Evolutionary conservation across 108 stramenopile species (phyloP).

Genomic region (Conticribra guillardii): DNA sequence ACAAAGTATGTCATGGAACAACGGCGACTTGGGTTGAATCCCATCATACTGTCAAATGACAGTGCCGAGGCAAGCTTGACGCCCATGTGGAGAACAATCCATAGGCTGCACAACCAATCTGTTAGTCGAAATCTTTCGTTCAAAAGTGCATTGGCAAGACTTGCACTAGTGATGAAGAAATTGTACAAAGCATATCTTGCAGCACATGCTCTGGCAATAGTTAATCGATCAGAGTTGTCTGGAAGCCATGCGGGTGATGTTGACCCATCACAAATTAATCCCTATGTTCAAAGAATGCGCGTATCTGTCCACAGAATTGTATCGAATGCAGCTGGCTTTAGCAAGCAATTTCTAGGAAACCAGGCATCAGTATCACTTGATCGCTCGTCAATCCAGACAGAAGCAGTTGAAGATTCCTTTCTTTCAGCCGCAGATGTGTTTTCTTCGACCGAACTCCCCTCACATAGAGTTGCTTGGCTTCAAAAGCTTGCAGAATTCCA

Average conservation of each 20-base stretch:
- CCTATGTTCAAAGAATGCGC: slow-evolving; percentile 62
- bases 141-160: slow-evolving; percentile 74
- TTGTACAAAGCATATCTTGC: slow-evolving; percentile 86
- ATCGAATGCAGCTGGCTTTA: slow-evolving; percentile 77
- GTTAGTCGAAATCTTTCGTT: slow-evolving; percentile 88
- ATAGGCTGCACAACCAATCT: slow-evolving; percentile 81
- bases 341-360: slow-evolving; percentile 85
- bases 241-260: slow-evolving; percentile 27
- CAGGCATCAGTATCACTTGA: slow-evolving; percentile 54
- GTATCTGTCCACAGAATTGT: slow-evolving; percentile 81
- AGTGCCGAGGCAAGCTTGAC: slow-evolving; percentile 84
- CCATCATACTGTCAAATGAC: slow-evolving; percentile 72
- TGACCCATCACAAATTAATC: slow-evolving; percentile 45
- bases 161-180: slow-evolving; percentile 86
- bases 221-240: slow-evolving; percentile 47
- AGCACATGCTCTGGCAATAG: slow-evolving; percentile 77
- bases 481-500: slow-evolving; percentile 87
- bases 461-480: slow-evolving; percentile 84
- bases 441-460: slow-evolving; percentile 86
- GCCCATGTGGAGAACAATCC: slow-evolving; percentile 87
- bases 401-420: slow-evolving; percentile 89
- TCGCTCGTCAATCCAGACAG: slow-evolving; percentile 67
- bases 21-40: slow-evolving; percentile 45
- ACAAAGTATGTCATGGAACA: slow-evolving; percentile 76
- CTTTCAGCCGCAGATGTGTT: slow-evolving; percentile 86